Evolutionary conservation across 228 moss, liverwort and hornwort species (phyloP).

Genomic region (Sphagnum magellanicum): DNA sequence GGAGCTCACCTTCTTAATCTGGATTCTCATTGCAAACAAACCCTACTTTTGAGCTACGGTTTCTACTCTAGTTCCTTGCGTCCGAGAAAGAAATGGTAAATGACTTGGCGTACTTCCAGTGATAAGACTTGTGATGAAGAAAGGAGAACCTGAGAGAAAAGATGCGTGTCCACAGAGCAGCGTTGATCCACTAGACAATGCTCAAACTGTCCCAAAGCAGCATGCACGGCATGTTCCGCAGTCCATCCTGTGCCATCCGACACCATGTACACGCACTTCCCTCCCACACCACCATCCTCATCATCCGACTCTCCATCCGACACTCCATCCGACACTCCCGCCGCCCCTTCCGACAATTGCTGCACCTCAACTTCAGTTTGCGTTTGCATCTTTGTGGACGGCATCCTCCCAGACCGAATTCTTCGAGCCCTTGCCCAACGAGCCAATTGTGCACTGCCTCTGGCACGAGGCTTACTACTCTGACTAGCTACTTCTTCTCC

Average conservation of each 20-base stretch:
- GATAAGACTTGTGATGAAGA: not conserved
- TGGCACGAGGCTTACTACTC: conserved; percentile 14
- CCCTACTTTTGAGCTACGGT: too few species aligned
- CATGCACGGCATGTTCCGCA: conserved; percentile 82
- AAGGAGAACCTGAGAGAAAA: conserved; percentile 65
- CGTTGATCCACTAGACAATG: conserved; percentile 82
- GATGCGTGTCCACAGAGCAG: conserved; percentile 80
- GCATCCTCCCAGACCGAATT: conserved; percentile 54
- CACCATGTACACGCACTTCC: conserved; percentile 73
- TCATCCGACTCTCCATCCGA: conserved; percentile 22
- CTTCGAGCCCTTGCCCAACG: conserved; percentile 85
- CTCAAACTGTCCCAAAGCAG: conserved; percentile 89
- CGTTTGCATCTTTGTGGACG: conserved; percentile 11
- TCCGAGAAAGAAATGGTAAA: too few species aligned
- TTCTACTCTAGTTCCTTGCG: too few species aligned
- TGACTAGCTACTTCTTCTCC: not conserved
- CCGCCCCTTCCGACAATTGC: conserved; percentile 13
- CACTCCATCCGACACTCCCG: conserved; percentile 4
- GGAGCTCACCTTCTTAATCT: not conserved
- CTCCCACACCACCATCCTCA: conserved; percentile 11
- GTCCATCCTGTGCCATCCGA: conserved; percentile 98
- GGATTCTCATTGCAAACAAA: too few species aligned
- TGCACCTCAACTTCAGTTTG: conserved; percentile 12
- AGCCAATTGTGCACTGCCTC: conserved; percentile 62
- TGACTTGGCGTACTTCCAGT: too few species aligned